Conservation (phyloP, 2,329 filamentous ascomycete species). For the Nannizziopsis barbatae region DNA sequence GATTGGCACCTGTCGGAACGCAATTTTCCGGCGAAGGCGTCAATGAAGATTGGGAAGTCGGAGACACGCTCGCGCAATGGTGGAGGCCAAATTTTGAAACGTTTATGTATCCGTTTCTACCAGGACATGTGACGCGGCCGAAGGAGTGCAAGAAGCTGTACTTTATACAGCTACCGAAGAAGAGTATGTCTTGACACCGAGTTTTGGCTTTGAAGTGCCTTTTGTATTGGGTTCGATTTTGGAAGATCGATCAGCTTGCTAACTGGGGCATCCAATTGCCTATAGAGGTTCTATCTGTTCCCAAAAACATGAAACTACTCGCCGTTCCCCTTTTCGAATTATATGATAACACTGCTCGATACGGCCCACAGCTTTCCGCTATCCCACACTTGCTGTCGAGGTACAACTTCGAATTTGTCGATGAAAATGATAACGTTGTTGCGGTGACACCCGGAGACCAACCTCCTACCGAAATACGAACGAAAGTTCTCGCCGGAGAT, state of each 20-base stretch:
- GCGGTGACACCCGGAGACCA: conserved; percentile 68
- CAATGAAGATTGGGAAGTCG: conserved; percentile 87
- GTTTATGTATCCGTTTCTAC: conserved; percentile 98
- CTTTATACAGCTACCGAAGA: conserved; percentile 85
- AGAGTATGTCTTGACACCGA: conserved; percentile 50
- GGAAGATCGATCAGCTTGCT: neutral
- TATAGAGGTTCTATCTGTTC: conserved; percentile 82
- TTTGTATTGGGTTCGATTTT: neutral
- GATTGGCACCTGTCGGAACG: conserved; percentile 80
- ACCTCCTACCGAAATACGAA: conserved; percentile 44
- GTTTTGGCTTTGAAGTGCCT: conserved; percentile 12
- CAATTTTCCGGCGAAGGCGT: conserved; percentile 72
- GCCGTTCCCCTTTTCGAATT: conserved; percentile 95
- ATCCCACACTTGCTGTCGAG: conserved; percentile 89
- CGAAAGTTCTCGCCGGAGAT: conserved; percentile 53
- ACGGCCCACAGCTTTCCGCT: conserved; percentile 89
- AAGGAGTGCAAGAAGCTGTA: conserved; percentile 99
- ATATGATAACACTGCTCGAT: conserved; percentile 91
- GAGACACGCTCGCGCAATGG: conserved; percentile 93
- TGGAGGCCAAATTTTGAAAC: conserved; percentile 99
- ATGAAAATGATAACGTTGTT: conserved; percentile 80
- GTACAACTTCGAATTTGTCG: conserved; percentile 96
- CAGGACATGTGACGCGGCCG: conserved; percentile 85
- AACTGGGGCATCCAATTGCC: neutral
- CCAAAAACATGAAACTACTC: conserved; percentile 99